Evolutionary conservation across 805 yeast genomes (phyloP), one percentile per base, ranked within the genome.

Genomic region (Kazachstania taianensis): DNA sequence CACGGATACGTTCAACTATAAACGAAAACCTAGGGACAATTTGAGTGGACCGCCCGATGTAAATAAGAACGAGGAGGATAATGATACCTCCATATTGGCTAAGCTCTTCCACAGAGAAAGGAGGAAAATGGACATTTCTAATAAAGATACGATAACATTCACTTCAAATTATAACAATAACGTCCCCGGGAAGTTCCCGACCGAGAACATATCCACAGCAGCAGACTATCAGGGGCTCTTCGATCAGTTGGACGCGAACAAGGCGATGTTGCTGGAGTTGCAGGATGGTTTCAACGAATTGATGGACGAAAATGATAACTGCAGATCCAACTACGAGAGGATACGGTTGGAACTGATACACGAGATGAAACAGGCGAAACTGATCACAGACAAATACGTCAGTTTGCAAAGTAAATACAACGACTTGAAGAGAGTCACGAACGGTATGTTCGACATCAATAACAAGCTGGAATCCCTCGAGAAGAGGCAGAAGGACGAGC

Each of bases 331-430:
- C 30, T 59, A 60, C 35, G 33, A 41, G 6, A 40, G 48, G 5
- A 38, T 59, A 5, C 46, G 54, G 23, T 37, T 45, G 18, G 66
- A 62, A 33, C 49, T 61, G 26, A 50, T 56, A 5, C 34, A 42
- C 8, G 66, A 61, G 39, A 43, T 62, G 38, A 52, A 50, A 36
- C 58, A 59, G 30, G 50, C 59, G 5, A 57, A 60, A 35, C 46
- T 47, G 36, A 35, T 61, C 4, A 61, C 53, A 36, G 66, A 63
- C 36, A 56, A 62, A 9, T 61, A 54, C 32, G 57, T 52, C 35
- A 44, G 48, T 20, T 52, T 59, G 20, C 54, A 51, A 23, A 41
- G 44, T 13, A 61, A 54, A 39, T 57, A 62, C 41, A 59, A 52
- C 30, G 51, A 45, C 2, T 41, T 57, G 28, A 53, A 50, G 34